Evolutionary conservation across 306 rosid species (phyloP), one percentile per base, ranked within the genome.

Genomic region (Lotus japonicus): DNA sequence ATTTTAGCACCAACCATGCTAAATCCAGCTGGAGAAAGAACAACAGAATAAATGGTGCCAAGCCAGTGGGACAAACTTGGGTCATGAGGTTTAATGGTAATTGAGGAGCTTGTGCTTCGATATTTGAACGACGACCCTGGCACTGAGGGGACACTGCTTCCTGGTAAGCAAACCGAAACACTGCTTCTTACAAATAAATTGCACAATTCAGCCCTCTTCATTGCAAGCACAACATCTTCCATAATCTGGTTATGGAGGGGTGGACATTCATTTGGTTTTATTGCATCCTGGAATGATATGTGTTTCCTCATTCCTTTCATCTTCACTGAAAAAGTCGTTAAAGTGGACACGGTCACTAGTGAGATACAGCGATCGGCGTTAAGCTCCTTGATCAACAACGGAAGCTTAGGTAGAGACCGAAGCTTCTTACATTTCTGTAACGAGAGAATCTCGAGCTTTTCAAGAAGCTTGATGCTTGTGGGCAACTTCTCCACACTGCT

Each of bases 161-260:
- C 72, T 55, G 70, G 67, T 2, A 62, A 64, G 63, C 76, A 70
- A 62, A 70, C 55, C 16, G 4, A 6, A 1, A 36, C 69, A 11
- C 31, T 19, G 18, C 2, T 11, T 52, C 70, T 39, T n/a, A 39
- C 28, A 4, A 7, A 2, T 8, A 10, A 7, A 53, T 72, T 50
- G 38, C 42, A 10, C 33, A 5, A 1, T 17, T 46, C 26, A 35
- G 52, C 70, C 1, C 26, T 31, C 19, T 5, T 16, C 72, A 64
- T 54, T 54, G 9, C n/a, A 0, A 54, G 19, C 0, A 21, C 0
- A 12, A 7, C 7, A 5, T 8, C 28, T 52, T 52, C 26, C 53
- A 11, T 3, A 36, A 53, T 23, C 5, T 1, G 0, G n/a, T n/a
- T n/a, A n/a, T n/a, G n/a, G 2, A 0, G 0, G 0, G 55, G 11